phyloP scores from a whole-genome alignment of 2,329 filamentous ascomycete genomes.

The Talaromyces sp. region DNA sequence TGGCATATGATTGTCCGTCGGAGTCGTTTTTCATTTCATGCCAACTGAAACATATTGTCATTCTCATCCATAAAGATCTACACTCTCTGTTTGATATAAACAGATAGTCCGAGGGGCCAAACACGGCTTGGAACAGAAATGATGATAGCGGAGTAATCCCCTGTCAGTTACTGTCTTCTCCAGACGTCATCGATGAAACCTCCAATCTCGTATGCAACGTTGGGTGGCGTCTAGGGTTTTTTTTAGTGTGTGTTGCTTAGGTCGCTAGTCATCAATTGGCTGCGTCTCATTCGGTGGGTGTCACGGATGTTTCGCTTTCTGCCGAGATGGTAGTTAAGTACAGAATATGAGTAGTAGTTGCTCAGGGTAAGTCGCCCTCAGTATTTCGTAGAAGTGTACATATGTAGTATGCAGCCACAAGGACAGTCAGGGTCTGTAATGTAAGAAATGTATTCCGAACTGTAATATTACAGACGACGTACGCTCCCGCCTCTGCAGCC shows the following conservation, averaged over 20 bases:
- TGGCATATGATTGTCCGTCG: not conserved
- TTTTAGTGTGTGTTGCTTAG: not conserved
- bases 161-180: not conserved
- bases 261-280: not conserved
- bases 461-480: not conserved
- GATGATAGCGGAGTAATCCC: not conserved
- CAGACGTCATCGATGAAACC: not conserved
- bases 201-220: not conserved
- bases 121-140: not conserved
- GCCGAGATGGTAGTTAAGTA: too few relatives aligned
- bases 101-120: not conserved
- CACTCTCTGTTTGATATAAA: not conserved
- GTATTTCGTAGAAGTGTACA: too few relatives aligned
- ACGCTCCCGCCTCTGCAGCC: not conserved
- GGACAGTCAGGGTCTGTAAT: not conserved
- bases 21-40: too few relatives aligned
- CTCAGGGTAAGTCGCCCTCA: too few relatives aligned
- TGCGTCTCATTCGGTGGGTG: not conserved
- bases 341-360: too few relatives aligned
- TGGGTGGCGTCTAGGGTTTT: not conserved
- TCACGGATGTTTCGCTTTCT: not conserved
- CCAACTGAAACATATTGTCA: too few relatives aligned
- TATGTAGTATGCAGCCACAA: not conserved
- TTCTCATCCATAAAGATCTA: not conserved
- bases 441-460: not conserved